These are phyloP conservation scores for Carnegiea gigantea DNA, from an alignment of 179 eudicot species.

Conservation along the genomic window DNA sequence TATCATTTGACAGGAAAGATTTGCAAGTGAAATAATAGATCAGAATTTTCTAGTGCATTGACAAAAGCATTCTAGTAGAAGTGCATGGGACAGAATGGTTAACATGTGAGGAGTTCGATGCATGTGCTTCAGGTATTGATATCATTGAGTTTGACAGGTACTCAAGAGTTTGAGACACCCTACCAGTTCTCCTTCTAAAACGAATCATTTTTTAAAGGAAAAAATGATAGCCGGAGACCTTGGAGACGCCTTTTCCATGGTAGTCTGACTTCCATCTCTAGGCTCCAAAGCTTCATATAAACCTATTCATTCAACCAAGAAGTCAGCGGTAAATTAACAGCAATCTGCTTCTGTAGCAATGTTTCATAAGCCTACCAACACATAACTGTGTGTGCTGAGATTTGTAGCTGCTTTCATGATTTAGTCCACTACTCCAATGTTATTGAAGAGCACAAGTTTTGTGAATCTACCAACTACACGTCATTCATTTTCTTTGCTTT, in stretches of 20 bases:
- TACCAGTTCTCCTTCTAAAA: neutral
- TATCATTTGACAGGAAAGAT: neutral
- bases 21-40: neutral
- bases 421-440: neutral
- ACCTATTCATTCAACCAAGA: conserved; percentile 34
- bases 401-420: neutral
- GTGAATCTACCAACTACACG: neutral
- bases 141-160: neutral
- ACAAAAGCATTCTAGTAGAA: neutral
- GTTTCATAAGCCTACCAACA: neutral
- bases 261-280: conserved; percentile 84
- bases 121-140: neutral
- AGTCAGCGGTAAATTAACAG: neutral
- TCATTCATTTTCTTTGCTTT: too few relatives aligned
- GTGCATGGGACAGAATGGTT: neutral
- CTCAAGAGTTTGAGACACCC: neutral
- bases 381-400: neutral
- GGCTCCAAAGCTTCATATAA: conserved; percentile 86
- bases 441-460: neutral
- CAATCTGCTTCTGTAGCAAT: neutral
- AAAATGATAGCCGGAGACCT: conserved; percentile 41
- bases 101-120: neutral
- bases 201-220: neutral
- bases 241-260: conserved; percentile 86
- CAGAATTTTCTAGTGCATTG: neutral